phyloP scores from a whole-genome alignment of 78 protist genomes.

The Emiliania huxleyi region DNA sequence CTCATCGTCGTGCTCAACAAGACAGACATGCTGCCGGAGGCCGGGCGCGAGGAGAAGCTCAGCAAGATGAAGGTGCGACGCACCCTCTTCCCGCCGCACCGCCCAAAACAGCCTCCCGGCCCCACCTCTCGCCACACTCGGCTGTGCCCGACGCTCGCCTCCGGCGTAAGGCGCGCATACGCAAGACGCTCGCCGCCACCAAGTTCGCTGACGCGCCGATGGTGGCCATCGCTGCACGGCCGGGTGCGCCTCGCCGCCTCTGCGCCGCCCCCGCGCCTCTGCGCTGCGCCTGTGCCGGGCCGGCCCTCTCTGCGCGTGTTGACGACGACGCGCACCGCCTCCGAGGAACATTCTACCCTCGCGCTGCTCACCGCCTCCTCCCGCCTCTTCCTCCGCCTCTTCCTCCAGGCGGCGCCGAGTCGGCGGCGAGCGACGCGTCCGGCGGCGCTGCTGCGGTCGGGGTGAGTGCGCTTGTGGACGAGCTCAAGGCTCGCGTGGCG shows the following conservation, averaged over 20 bases:
- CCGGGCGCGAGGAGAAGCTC: slow-evolving; percentile 24
- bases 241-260: no score
- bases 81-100: neutral
- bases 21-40: slow-evolving; percentile 60
- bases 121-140: no score
- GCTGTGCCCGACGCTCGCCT: neutral
- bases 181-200: slow-evolving; percentile 52
- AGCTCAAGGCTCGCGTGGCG: neutral
- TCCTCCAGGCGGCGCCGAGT: neutral
- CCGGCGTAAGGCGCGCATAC: neutral
- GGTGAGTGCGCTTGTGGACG: neutral
- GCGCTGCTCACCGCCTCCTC: no score
- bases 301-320: no score
- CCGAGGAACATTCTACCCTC: no score
- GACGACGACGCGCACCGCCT: no score
- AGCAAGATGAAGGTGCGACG: slow-evolving; percentile 29
- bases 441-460: neutral
- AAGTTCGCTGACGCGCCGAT: slow-evolving; percentile 52
- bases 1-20: slow-evolving; percentile 90
- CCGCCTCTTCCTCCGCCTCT: no score
- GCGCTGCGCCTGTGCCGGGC: no score
- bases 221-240: slow-evolving; percentile 65
- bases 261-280: no score
- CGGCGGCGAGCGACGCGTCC: neutral
- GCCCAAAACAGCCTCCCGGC: no score